Evolutionary conservation across 257 asterid species (phyloP).

Genomic region (Solanum habrochaites): DNA sequence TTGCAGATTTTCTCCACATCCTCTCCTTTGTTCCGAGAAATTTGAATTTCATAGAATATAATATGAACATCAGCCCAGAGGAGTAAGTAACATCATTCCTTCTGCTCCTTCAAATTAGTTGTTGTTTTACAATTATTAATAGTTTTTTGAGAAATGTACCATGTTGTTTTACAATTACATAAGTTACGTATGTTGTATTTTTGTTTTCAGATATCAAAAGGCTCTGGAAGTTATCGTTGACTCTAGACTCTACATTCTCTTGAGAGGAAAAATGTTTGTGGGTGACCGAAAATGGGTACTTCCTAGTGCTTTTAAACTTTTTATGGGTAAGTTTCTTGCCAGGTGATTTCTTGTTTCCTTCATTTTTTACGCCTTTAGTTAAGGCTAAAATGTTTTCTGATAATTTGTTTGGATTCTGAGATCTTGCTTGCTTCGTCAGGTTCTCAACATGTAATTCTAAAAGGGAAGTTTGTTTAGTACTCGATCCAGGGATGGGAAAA

Average conservation of each 20-base stretch:
- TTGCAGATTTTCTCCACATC: slow-evolving; percentile 31
- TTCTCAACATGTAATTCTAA: slow-evolving; percentile 31
- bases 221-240: slow-evolving; percentile 23
- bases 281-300: slow-evolving; percentile 11
- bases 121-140: neutral
- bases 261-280: slow-evolving; percentile 30
- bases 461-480: slow-evolving; percentile 17
- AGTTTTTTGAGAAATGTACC: neutral
- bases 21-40: slow-evolving; percentile 30
- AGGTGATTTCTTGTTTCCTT: neutral
- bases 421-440: slow-evolving; percentile 10
- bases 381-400: neutral
- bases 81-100: slow-evolving; percentile 12
- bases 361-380: neutral
- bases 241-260: slow-evolving; percentile 30
- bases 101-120: neutral
- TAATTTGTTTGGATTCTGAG: neutral
- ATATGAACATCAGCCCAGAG: slow-evolving; percentile 3
- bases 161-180: neutral
- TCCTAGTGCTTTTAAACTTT: slow-evolving; percentile 22
- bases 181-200: neutral
- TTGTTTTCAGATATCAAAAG: slow-evolving; percentile 11
- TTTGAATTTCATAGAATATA: slow-evolving; percentile 20
- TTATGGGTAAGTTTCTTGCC: neutral
- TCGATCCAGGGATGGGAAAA: slow-evolving; percentile 29